phyloP scores from a whole-genome alignment of 78 protist genomes.

The Dictyostelium intermedium region DNA sequence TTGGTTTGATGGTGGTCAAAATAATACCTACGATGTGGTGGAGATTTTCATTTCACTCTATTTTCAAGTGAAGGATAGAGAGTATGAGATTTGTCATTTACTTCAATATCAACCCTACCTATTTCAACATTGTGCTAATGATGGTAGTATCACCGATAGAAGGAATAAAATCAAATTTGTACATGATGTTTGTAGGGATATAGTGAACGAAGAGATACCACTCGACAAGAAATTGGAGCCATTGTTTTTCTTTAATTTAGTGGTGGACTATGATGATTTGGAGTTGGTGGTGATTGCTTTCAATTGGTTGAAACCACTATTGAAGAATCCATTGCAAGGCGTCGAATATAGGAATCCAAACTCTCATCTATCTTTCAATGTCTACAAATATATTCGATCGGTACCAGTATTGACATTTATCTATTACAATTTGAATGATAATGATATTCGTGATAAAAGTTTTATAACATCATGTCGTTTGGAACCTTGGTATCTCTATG shows the following conservation, averaged over 20 bases:
- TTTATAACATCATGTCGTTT: background rate
- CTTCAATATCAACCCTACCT: background rate
- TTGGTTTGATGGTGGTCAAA: slow-evolving; percentile 7
- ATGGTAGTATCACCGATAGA: background rate
- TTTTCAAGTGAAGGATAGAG: background rate
- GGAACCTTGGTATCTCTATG: background rate
- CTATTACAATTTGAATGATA: background rate
- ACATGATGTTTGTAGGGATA: background rate
- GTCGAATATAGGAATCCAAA: background rate
- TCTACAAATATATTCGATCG: background rate
- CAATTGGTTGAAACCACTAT: background rate
- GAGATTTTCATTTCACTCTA: background rate
- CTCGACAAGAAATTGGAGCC: background rate
- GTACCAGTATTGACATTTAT: slow-evolving; percentile 4
- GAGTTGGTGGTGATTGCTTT: background rate
- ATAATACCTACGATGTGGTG: background rate
- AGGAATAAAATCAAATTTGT: background rate
- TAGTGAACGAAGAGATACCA: background rate
- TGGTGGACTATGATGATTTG: background rate
- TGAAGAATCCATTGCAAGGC: background rate
- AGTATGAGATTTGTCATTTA: background rate
- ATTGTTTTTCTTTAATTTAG: background rate
- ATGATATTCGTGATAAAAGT: background rate
- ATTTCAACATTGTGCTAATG: background rate
- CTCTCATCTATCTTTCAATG: background rate